Evolutionary conservation across 805 yeast genomes (phyloP).

Genomic region (Pichia ethanolica): DNA sequence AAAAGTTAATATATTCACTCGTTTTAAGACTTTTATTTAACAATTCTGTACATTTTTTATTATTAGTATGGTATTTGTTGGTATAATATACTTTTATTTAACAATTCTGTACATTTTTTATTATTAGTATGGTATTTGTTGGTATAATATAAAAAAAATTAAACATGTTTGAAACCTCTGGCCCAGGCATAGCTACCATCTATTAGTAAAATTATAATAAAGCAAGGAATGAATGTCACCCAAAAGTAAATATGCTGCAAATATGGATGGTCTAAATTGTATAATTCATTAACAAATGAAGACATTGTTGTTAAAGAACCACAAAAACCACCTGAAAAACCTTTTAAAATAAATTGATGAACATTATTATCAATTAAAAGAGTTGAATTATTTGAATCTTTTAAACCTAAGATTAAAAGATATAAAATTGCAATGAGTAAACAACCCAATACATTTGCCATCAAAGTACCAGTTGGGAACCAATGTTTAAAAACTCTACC

Average conservation of each 20-base stretch:
- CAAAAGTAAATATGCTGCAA: conserved; percentile 43
- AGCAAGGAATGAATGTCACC: conserved; percentile 40
- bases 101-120: too few species aligned
- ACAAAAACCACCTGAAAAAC: conserved; percentile 23
- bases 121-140: too few species aligned
- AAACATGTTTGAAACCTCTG: conserved; percentile 27
- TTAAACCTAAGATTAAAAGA: conserved; percentile 15
- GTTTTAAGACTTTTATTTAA: too few species aligned
- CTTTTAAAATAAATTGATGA: conserved; percentile 18
- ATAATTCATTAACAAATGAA: conserved; percentile 67
- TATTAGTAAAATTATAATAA: conserved; percentile 44
- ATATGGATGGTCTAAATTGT: conserved; percentile 18
- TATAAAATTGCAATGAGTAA: conserved; percentile 16
- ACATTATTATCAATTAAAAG: conserved; percentile 11
- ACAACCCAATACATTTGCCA: conserved; percentile 28
- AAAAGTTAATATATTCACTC: not conserved
- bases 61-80: too few species aligned
- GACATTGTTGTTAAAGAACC: conserved; percentile 45
- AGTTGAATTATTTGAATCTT: not conserved
- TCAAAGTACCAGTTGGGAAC: conserved; percentile 50
- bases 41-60: too few species aligned
- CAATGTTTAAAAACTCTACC: conserved; percentile 19
- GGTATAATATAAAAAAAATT: not conserved
- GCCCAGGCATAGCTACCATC: conserved; percentile 74
- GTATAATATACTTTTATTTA: too few species aligned